These are phyloP conservation scores for Aphanomyces astaci DNA, from an alignment of 352 stramenopile genomes.

Conservation along the genomic window DNA sequence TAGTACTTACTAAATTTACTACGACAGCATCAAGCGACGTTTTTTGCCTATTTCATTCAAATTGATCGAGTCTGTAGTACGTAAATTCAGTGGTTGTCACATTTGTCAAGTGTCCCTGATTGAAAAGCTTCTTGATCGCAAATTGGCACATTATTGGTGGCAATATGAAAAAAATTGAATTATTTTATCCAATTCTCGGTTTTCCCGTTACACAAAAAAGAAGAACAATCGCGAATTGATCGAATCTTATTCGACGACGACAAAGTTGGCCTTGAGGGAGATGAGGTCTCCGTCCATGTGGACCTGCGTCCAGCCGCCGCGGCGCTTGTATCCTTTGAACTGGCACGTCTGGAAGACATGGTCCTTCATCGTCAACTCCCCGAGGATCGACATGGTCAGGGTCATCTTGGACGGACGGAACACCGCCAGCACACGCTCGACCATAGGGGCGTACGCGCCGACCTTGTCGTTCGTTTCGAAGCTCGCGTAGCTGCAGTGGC, in stretches of 20 bases:
- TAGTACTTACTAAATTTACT: too few relatives aligned
- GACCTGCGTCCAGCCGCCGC: conserved; percentile 72
- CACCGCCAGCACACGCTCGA: conserved; percentile 96
- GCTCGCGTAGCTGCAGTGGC: conserved; percentile 93
- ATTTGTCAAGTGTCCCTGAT: too few relatives aligned
- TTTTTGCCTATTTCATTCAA: too few relatives aligned
- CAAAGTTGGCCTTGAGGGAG: conserved; percentile 74
- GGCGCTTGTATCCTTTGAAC: conserved; percentile 70
- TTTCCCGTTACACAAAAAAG: conserved; percentile 19
- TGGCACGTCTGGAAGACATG: conserved; percentile 69
- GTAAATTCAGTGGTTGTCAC: too few relatives aligned
- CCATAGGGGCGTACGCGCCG: conserved; percentile 81
- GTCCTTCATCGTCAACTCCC: conserved; percentile 63
- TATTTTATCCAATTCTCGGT: too few relatives aligned
- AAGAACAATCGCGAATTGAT: too few relatives aligned
- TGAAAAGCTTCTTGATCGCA: too few relatives aligned
- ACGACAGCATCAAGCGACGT: too few relatives aligned
- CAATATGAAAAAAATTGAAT: too few relatives aligned
- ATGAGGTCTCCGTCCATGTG: conserved; percentile 82
- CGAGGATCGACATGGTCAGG: conserved; percentile 95
- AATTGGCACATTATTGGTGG: too few relatives aligned
- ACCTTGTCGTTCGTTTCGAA: conserved; percentile 97
- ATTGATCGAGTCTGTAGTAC: too few relatives aligned
- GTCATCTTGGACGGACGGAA: conserved; percentile 97
- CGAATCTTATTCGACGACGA: conserved; percentile 6